These are phyloP conservation scores for Fraxinus anomala DNA, from an alignment of 257 asterid species.

Conservation along the genomic window DNA sequence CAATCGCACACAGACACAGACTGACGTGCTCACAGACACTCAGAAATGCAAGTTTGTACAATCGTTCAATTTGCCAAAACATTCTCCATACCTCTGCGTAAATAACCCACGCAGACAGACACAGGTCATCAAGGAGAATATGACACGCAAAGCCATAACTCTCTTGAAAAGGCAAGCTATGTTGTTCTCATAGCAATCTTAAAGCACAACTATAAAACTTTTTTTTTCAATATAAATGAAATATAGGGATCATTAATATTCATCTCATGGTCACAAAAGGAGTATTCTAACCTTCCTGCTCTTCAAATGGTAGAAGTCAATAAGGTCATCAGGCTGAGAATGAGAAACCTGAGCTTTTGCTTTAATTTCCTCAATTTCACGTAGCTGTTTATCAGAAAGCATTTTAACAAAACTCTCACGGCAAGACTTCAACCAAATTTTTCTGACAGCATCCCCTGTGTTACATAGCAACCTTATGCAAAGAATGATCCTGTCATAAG, in stretches of 20 bases:
- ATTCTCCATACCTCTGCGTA: not conserved
- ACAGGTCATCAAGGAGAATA: not conserved
- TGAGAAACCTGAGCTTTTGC: conserved; percentile 79
- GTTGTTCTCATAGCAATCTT: conserved; percentile 16
- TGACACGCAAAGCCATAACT: not conserved
- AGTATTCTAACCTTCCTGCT: conserved; percentile 69
- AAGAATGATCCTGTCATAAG: conserved; percentile 76
- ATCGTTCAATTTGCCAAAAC: not conserved
- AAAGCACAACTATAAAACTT: not conserved
- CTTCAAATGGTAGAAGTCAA: conserved; percentile 93
- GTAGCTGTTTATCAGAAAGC: conserved; percentile 91
- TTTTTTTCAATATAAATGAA: not conserved
- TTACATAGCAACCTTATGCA: conserved; percentile 73
- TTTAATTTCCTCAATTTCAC: conserved; percentile 83
- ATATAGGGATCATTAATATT: not conserved
- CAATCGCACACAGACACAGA: not conserved
- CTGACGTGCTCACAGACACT: not conserved
- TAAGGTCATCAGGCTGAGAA: conserved; percentile 92
- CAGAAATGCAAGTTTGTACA: not conserved
- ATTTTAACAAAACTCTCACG: conserved; percentile 88
- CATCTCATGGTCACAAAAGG: conserved; percentile 26
- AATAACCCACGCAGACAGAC: not conserved
- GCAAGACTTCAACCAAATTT: conserved; percentile 84
- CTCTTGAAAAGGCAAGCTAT: not conserved
- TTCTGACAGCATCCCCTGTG: conserved; percentile 69